Evolutionary conservation across 2,329 filamentous ascomycete species (phyloP), one percentile per base, ranked within the genome.

Genomic region (Microcyclosporella mali): DNA sequence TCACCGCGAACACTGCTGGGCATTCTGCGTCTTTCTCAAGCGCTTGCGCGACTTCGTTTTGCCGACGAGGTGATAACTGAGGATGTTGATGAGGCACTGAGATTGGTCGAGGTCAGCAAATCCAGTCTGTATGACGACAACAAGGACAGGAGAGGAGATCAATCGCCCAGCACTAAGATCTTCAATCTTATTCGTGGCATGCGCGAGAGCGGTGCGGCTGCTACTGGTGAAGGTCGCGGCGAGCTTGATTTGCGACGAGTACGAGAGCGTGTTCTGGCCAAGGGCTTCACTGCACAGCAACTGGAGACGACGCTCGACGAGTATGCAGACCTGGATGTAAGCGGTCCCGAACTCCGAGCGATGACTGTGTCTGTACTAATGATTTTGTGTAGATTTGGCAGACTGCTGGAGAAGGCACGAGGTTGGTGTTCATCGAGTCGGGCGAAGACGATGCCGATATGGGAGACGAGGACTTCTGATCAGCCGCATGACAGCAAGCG

Each of bases 201-300:
- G 69, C 83, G 87, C 34, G 89, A 94, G 58, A 83, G 81, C 40
- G 89, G 90, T 44, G 88, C 88, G 41, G 81, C 80, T 34, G 80
- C 79, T 43, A 88, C 90, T 55, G 82, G 85, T 32, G 81, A 88
- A 35, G 88, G 86, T 19, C 55, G 77, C 55, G 72, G 85, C 15
- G 89, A 95, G 66, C 70, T 98, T 57, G 92, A 84, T 66, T 77
- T 98, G 72, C 79, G 85, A 54, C 85, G 88, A 67, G 87, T 98
- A 47, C 80, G 89, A 64, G 89, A 95, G 67, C 73, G 92, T 53
- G 88, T 98, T 21, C 75, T 97, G 57, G 92, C 89, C 40, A 95
- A 95, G 76, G 92, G 92, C 2, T 98, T 95, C 66, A 98, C 90
- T 0, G 84, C 88, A 52, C 88, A 97, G 66, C 89, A 98, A 66